Percentiles rank a stretch among this genome's conserved stretches.
phyloP scores from a whole-genome alignment of 306 rosid genomes.

The Castanospermum australe region DNA sequence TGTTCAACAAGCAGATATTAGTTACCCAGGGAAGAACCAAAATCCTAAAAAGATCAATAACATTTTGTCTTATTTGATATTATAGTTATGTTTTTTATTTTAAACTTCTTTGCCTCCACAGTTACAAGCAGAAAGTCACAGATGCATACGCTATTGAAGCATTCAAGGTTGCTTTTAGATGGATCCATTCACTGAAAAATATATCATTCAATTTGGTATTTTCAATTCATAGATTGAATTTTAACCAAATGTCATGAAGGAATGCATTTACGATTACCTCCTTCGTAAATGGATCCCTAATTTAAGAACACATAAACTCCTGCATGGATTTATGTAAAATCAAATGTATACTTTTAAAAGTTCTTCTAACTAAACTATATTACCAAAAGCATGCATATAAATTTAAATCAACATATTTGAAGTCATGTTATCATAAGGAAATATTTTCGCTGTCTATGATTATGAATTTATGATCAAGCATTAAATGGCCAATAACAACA shows the following conservation, averaged over 20 bases:
- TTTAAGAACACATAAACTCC: background rate
- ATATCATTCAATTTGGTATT: background rate
- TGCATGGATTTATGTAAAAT: background rate
- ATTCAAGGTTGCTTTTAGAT: background rate
- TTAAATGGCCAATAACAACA: background rate
- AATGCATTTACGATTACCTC: background rate
- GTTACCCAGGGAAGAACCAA: background rate
- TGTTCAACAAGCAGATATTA: slow-evolving; percentile 23
- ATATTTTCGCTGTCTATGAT: background rate
- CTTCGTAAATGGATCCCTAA: background rate
- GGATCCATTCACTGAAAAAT: background rate
- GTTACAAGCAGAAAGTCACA: background rate
- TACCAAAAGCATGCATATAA: background rate
- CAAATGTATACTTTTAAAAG: background rate
- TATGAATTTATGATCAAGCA: background rate
- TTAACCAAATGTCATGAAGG: background rate
- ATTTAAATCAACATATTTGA: background rate
- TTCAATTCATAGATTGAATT: background rate
- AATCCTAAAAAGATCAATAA: background rate
- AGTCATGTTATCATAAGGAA: background rate
- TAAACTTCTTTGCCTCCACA: background rate
- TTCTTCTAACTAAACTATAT: background rate
- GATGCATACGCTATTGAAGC: background rate
- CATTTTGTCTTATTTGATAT: background rate
- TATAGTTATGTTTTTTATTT: background rate